Conservation (phyloP, 768 basidiomycete species). For the Termitomyces sp. region DNA sequence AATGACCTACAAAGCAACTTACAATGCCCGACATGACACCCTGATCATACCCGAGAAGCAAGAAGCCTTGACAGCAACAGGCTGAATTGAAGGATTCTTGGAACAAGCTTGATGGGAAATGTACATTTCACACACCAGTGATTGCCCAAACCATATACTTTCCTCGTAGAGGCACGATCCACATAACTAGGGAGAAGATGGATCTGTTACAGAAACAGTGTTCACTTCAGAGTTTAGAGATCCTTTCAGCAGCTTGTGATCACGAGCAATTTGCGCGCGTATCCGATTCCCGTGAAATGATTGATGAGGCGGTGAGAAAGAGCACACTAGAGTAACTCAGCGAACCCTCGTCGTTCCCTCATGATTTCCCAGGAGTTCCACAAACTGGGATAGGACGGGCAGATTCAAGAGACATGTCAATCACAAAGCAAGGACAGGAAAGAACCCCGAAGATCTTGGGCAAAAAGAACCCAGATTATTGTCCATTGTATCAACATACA, state of each 20-base stretch:
- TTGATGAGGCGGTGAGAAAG: background rate
- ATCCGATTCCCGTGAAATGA: background rate
- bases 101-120: background rate
- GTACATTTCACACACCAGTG: constrained; percentile 20
- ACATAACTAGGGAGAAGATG: constrained; percentile 18
- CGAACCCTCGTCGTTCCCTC: background rate
- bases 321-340: background rate
- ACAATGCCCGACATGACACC: constrained; percentile 39
- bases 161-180: constrained; percentile 28
- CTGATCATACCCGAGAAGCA: constrained; percentile 32
- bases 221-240: background rate
- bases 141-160: constrained; percentile 34
- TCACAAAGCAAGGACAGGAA: background rate
- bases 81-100: constrained; percentile 15
- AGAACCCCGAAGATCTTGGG: background rate
- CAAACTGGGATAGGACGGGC: background rate
- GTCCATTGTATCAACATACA: background rate
- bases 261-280: background rate
- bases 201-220: background rate
- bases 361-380: background rate
- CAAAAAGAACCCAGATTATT: background rate
- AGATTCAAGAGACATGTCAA: background rate
- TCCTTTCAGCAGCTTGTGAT: background rate
- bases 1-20: background rate
- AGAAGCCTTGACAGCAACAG: constrained; percentile 34